Conservation (phyloP, 139 green algal species). For the Coelastrella sp. region DNA sequence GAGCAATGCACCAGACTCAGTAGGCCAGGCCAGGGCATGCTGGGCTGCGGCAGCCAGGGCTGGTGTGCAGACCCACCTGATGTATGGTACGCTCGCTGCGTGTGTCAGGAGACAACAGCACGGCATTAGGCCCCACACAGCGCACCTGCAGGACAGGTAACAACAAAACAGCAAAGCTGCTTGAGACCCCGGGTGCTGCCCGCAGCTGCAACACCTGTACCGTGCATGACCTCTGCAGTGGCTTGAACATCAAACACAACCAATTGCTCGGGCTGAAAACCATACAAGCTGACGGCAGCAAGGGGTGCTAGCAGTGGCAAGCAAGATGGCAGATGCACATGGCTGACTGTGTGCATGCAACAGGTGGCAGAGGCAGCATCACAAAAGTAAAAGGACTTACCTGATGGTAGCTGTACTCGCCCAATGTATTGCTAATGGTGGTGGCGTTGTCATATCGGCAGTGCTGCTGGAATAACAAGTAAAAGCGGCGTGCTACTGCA, state of each 20-base stretch:
- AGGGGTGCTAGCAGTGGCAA: neutral
- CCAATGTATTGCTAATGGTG: slow-evolving; percentile 27
- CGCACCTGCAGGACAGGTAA: neutral
- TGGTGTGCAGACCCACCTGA: neutral
- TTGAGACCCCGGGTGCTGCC: neutral
- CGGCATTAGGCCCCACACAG: slow-evolving; percentile 48
- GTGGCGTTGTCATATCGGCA: slow-evolving; percentile 35
- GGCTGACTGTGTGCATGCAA: too few species aligned
- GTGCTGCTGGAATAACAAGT: slow-evolving; percentile 75
- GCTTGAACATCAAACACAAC: too few species aligned
- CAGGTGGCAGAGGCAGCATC: too few species aligned
- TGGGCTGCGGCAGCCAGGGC: neutral
- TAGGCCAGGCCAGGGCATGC: neutral
- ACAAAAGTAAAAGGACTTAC: neutral
- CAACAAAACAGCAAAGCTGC: neutral
- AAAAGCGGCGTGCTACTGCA: slow-evolving; percentile 62
- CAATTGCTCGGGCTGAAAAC: too few species aligned
- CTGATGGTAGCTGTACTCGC: slow-evolving; percentile 44
- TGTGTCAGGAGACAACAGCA: slow-evolving; percentile 58
- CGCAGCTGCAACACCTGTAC: neutral
- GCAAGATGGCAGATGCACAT: neutral
- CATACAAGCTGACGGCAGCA: too few species aligned
- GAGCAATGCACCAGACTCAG: neutral
- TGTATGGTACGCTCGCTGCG: slow-evolving; percentile 54
- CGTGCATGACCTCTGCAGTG: too few species aligned